These are phyloP conservation scores for Linum trigynum DNA, from an alignment of 345 rosid genomes.

Conservation along the genomic window DNA sequence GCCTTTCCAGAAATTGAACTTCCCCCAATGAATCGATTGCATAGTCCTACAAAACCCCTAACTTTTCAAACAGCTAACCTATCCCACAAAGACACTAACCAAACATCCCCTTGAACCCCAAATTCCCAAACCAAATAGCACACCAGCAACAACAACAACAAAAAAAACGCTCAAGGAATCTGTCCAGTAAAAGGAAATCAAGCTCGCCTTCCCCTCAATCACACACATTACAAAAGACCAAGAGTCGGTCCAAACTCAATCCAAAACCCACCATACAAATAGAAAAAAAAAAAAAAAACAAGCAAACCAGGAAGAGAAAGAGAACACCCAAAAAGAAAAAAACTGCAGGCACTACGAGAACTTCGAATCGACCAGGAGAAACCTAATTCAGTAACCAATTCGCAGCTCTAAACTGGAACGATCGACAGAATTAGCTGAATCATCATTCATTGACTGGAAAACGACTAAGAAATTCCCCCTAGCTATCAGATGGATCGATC, in stretches of 20 bases:
- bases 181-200: constrained; percentile 4
- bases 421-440: too few relatives aligned
- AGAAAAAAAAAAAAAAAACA: constrained; percentile 9
- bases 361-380: constrained; percentile 21
- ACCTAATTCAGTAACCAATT: neutral
- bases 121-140: constrained; percentile 4
- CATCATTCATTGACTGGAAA: too few relatives aligned
- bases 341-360: constrained; percentile 10
- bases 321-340: neutral
- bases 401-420: too few relatives aligned
- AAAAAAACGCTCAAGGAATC: neutral
- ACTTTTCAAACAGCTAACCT: constrained; percentile 3
- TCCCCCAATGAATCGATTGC: neutral
- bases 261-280: constrained; percentile 3
- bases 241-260: constrained; percentile 10
- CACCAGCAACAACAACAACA: neutral
- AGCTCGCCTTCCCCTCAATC: constrained; percentile 14
- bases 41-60: constrained; percentile 23
- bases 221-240: constrained; percentile 12
- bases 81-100: neutral
- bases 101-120: constrained; percentile 2
- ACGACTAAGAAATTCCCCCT: too few relatives aligned
- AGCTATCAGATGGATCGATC: too few relatives aligned
- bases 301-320: neutral
- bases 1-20: neutral